These are phyloP conservation scores for Apiospora koreana DNA, from an alignment of 2,329 filamentous ascomycete species.

Conservation along the genomic window DNA sequence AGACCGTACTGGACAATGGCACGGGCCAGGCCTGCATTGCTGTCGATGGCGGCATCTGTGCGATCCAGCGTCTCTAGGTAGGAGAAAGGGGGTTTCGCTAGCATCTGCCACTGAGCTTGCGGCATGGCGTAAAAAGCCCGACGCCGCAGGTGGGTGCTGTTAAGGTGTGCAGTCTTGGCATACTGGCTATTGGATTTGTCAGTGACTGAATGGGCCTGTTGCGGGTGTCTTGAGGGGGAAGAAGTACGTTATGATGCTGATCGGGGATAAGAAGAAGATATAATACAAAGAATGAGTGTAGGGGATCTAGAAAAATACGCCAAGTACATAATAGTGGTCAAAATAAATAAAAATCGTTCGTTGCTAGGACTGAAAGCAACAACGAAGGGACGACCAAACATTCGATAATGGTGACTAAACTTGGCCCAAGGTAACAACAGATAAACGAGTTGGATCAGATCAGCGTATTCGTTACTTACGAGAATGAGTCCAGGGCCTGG, in stretches of 20 bases:
- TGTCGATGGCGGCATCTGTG: slow-evolving; percentile 85
- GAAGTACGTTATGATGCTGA: not conserved
- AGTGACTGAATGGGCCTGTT: not conserved
- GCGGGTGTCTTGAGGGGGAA: not conserved
- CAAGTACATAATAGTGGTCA: not conserved
- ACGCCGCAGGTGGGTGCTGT: slow-evolving; percentile 85
- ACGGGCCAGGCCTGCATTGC: slow-evolving; percentile 81
- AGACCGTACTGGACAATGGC: slow-evolving; percentile 73
- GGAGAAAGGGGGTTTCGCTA: slow-evolving; percentile 80
- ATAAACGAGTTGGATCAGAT: not conserved
- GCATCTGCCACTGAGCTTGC: slow-evolving; percentile 77
- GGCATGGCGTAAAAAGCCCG: slow-evolving; percentile 93
- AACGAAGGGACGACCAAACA: too few species aligned
- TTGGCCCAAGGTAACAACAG: not conserved
- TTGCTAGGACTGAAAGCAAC: not conserved
- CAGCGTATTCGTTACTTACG: slow-evolving; percentile 55
- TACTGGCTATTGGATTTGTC: slow-evolving; percentile 65
- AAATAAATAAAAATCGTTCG: not conserved
- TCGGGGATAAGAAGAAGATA: not conserved
- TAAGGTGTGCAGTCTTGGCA: slow-evolving; percentile 80
- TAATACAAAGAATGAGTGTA: slow-evolving; percentile 14
- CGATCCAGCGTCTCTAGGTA: slow-evolving; percentile 76
- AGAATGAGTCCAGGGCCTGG: slow-evolving; percentile 83
- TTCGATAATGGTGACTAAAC: too few species aligned
- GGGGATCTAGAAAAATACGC: not conserved